Percentiles rank a stretch among this genome's conserved stretches.
These are phyloP conservation scores for Penicillium verrucosum DNA, from an alignment of 2,329 filamentous ascomycete genomes.

Conservation along the genomic window DNA sequence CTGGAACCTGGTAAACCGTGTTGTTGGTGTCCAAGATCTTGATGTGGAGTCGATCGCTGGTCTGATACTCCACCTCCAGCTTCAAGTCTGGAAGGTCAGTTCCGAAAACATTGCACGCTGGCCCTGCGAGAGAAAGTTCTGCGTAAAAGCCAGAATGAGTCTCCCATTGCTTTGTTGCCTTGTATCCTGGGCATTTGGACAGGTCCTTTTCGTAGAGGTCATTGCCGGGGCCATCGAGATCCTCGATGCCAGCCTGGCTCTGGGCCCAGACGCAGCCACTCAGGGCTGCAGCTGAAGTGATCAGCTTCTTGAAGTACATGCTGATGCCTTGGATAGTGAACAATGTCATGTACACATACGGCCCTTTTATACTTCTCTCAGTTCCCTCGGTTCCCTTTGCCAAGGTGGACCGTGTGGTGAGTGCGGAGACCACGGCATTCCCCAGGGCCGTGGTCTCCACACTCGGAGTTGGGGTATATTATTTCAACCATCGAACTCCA, in stretches of 20 bases:
- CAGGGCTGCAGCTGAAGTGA: conserved; percentile 10
- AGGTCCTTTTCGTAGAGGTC: conserved; percentile 49
- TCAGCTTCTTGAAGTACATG: conserved; percentile 15
- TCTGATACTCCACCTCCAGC: conserved; percentile 56
- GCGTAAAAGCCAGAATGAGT: conserved; percentile 40
- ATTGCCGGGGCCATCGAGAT: conserved; percentile 15
- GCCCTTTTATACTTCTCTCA: conserved; percentile 1
- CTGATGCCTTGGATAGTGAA: neutral
- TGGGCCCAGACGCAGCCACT: conserved; percentile 12
- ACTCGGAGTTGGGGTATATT: neutral
- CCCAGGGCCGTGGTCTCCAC: conserved; percentile 1
- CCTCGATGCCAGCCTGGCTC: conserved; percentile 26
- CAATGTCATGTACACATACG: no score
- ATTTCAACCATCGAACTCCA: neutral
- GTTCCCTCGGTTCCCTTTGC: neutral
- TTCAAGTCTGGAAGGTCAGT: conserved; percentile 52
- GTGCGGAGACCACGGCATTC: conserved; percentile 2
- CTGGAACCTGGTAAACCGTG: conserved; percentile 12
- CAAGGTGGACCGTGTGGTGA: conserved; percentile 2
- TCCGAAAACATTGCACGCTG: conserved; percentile 57
- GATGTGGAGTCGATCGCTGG: conserved; percentile 57
- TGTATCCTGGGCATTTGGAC: conserved; percentile 12
- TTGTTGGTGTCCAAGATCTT: conserved; percentile 13
- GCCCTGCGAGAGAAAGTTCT: conserved; percentile 64
- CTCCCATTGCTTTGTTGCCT: conserved; percentile 9